Conservation (phyloP, 1,284 basidiomycete genomes). For the Cutaneotrichosporon arboriforme region DNA sequence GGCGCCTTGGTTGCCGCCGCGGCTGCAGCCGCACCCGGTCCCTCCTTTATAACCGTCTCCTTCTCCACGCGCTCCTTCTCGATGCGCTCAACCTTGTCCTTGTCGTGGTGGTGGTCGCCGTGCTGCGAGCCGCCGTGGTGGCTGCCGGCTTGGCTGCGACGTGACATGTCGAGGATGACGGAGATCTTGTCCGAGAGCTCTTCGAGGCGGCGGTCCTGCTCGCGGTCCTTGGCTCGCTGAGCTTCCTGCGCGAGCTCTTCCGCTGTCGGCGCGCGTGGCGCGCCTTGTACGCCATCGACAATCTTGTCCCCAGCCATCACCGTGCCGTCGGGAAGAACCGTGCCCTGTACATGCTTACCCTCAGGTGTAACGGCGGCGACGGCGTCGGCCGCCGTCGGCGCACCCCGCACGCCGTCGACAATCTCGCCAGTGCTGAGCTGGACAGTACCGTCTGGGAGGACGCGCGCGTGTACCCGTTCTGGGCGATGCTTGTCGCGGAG, state of each 20-base stretch:
- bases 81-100: neutral
- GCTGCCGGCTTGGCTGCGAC: neutral
- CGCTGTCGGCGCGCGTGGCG: constrained; percentile 22
- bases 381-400: constrained; percentile 16
- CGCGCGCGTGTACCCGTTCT: constrained; percentile 34
- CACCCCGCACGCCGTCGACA: constrained; percentile 41
- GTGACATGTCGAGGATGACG: constrained; percentile 12
- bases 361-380: constrained; percentile 21
- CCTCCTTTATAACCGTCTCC: constrained; percentile 5
- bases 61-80: neutral
- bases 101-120: constrained; percentile 5
- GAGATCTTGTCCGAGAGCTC: constrained; percentile 19
- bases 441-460: constrained; percentile 41
- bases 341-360: constrained; percentile 30
- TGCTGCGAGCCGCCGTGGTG: neutral
- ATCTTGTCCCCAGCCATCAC: constrained; percentile 41
- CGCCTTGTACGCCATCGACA: constrained; percentile 38
- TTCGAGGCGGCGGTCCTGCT: constrained; percentile 38
- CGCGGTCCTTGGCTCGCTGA: constrained; percentile 29
- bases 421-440: constrained; percentile 42
- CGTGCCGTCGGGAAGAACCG: constrained; percentile 40
- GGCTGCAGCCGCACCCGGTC: too few species aligned
- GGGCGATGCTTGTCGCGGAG: constrained; percentile 39
- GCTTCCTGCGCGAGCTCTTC: constrained; percentile 17
- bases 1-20: too few species aligned